phyloP scores from a whole-genome alignment of 805 yeast species.

The Cyberlindnera nakhonratchasimensis region DNA sequence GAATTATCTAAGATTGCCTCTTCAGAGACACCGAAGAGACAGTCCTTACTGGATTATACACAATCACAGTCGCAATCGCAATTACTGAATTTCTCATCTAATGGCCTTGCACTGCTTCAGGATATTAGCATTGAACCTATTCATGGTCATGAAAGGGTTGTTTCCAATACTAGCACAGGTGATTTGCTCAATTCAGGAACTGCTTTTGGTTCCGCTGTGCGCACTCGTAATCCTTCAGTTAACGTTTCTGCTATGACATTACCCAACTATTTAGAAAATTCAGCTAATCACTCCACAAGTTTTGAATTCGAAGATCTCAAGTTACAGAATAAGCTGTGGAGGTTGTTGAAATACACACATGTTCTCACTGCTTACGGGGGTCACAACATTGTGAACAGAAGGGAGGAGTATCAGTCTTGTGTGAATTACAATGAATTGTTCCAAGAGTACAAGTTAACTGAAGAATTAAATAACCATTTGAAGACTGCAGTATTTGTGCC shows the following conservation, averaged over 20 bases:
- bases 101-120: constrained; percentile 5
- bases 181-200: constrained; percentile 1
- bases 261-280: neutral
- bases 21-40: neutral
- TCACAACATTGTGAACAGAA: constrained; percentile 22
- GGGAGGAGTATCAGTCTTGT: constrained; percentile 10
- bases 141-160: constrained; percentile 7
- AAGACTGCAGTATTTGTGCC: constrained; percentile 5
- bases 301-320: constrained; percentile 11
- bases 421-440: constrained; percentile 16
- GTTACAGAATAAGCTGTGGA: constrained; percentile 12
- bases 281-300: constrained; percentile 2
- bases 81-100: neutral
- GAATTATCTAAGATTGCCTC: constrained; percentile 5
- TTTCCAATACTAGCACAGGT: constrained; percentile 8
- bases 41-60: neutral
- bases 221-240: constrained; percentile 6
- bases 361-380: constrained; percentile 17
- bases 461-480: constrained; percentile 3
- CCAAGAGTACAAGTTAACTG: constrained; percentile 8
- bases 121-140: constrained; percentile 27
- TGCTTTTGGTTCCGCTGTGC: neutral
- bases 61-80: neutral
- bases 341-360: constrained; percentile 6
- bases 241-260: neutral